Evolutionary conservation across 371 early-diverging fungal species (phyloP), one percentile per base, ranked within the genome.

Genomic region (Mucor saturninus): DNA sequence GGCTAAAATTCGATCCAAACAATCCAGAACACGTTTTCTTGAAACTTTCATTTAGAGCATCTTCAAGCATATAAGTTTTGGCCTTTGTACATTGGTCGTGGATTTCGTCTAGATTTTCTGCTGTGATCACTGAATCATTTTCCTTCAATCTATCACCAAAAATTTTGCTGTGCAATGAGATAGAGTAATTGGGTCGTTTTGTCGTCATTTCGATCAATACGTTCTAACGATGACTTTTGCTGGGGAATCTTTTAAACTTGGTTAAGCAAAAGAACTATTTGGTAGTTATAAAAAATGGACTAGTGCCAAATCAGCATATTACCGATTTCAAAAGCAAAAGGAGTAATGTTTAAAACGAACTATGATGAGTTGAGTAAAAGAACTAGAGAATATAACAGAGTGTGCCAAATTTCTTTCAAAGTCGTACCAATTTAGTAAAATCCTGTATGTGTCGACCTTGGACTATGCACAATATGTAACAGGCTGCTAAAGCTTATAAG

Each of bases 231-330:
- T 51, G 63, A 43, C 52, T 61, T 61, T 11, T 54, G 54, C 38
- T 61, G 55, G 55, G 62, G 48, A 54, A 45, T 37, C 32, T 54
- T 53, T 61, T 61, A 37, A 40, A 45, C 61, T 61, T 54, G 61
- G 59, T 42, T 40, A 53, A 60, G 61, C 30, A 53, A 60, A 53
- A 60, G 42, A 31, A 31, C 43, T 60, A 52, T 53, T 53, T 61
- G 40, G 50, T 40, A 59, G 42, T 52, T 53, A 54, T 54, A 54
- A 54, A 54, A 61, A 37, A 61, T 61, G 54, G 61, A 54, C 55
- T 13, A 61, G 52, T 59, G 59, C 28, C 51, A 59, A 59, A 51
- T 59, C 59, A 28, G 59, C 59, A 59, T 59, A 59, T 56, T n/a
- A 56, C 56, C 56, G 56, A 56, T 56, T 30, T 45, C 29, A 45